Evolutionary conservation across 352 stramenopile species (phyloP).

Genomic region (Phytopythium sindhum): DNA sequence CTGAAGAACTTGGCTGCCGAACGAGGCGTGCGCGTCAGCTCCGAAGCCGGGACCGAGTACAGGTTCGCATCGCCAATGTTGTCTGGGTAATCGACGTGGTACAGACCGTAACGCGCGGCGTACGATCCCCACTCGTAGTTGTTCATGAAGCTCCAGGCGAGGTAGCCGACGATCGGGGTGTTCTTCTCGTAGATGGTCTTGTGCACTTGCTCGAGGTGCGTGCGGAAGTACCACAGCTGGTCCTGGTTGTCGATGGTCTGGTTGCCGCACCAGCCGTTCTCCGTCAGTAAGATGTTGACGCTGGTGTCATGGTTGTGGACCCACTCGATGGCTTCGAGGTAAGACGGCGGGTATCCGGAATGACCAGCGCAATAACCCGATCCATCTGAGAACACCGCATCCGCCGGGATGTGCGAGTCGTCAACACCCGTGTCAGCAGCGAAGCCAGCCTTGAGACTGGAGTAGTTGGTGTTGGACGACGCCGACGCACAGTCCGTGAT

Average conservation of each 20-base stretch:
- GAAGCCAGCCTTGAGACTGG: constrained; percentile 27
- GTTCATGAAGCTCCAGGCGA: constrained; percentile 71
- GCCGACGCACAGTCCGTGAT: constrained; percentile 49
- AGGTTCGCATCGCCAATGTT: constrained; percentile 25
- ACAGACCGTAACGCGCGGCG: constrained; percentile 51
- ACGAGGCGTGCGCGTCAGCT: constrained; percentile 39
- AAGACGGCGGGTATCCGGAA: constrained; percentile 45
- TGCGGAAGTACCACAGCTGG: constrained; percentile 56
- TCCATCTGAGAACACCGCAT: constrained; percentile 4
- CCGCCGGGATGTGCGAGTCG: constrained; percentile 42
- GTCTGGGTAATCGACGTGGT: constrained; percentile 55
- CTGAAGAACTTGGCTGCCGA: constrained; percentile 37
- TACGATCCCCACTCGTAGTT: constrained; percentile 31
- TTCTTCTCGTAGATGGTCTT: constrained; percentile 39
- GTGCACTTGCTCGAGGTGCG: constrained; percentile 48
- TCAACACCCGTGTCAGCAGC: constrained; percentile 46
- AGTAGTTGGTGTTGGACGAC: constrained; percentile 34
- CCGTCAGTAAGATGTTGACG: constrained; percentile 47
- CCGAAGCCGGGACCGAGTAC: constrained; percentile 16
- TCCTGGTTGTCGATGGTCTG: constrained; percentile 50
- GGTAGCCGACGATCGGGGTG: constrained; percentile 84
- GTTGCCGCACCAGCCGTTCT: constrained; percentile 69
- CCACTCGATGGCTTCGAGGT: constrained; percentile 46
- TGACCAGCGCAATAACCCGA: constrained; percentile 13
- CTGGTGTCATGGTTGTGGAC: constrained; percentile 36